Percentiles rank a stretch among this genome's conserved stretches.
phyloP scores from a whole-genome alignment of 148 eudicot species.

The Vaccinium myrtillus region DNA sequence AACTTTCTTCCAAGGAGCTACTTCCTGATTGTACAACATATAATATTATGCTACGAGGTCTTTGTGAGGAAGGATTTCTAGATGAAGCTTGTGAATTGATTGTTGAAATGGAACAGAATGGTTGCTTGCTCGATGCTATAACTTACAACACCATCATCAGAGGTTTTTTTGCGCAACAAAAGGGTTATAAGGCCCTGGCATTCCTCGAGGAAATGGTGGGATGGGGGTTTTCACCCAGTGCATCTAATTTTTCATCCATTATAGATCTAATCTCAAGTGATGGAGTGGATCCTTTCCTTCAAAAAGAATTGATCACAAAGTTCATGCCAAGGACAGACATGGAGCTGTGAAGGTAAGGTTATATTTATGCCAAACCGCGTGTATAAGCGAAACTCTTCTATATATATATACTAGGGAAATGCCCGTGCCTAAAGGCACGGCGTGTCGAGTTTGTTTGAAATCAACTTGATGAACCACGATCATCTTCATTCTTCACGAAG shows the following conservation, averaged over 20 bases:
- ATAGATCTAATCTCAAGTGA: constrained; percentile 4
- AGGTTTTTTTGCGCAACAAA: not conserved
- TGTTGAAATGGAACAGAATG: constrained; percentile 16
- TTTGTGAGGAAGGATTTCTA: not conserved
- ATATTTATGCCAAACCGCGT: not conserved
- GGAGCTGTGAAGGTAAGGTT: not conserved
- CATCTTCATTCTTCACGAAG: no score
- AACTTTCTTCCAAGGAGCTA: not conserved
- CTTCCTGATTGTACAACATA: not conserved
- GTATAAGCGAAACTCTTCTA: not conserved
- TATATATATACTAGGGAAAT: not conserved
- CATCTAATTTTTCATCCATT: not conserved
- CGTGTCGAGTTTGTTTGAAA: no score
- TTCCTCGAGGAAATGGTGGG: constrained; percentile 16
- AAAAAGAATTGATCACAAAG: not conserved
- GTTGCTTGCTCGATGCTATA: constrained; percentile 8
- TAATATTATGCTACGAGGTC: constrained; percentile 8
- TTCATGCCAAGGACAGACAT: not conserved
- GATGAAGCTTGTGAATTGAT: constrained; percentile 13
- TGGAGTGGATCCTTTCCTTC: not conserved
- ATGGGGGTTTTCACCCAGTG: constrained; percentile 17
- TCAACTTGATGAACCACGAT: no score
- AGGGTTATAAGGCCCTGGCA: not conserved
- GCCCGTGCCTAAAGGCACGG: no score
- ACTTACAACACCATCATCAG: constrained; percentile 9